phyloP scores from a whole-genome alignment of 116 monocot genomes.

The Iris pallida region DNA sequence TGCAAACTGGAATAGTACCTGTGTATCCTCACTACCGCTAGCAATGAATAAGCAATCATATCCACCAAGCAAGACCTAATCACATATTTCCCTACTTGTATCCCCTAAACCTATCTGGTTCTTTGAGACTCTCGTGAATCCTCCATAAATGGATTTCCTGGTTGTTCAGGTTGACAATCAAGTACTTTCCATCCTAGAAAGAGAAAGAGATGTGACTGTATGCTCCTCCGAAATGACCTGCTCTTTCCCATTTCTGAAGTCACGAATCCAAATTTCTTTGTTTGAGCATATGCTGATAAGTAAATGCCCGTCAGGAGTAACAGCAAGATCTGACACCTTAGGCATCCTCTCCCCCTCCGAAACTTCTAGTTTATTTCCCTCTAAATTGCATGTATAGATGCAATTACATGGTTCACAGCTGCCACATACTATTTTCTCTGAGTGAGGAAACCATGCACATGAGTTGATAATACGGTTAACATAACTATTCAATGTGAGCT shows the following conservation, averaged over 20 bases:
- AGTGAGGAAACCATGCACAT: constrained; percentile 74
- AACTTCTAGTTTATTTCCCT: constrained; percentile 54
- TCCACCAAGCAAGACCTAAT: constrained; percentile 80
- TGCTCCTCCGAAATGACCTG: constrained; percentile 43
- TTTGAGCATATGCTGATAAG: constrained; percentile 54
- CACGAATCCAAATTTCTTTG: constrained; percentile 53
- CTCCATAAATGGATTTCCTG: constrained; percentile 73
- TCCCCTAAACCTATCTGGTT: constrained; percentile 42
- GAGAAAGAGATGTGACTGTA: constrained; percentile 53
- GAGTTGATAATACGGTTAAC: constrained; percentile 34
- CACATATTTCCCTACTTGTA: constrained; percentile 62
- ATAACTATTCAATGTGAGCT: constrained; percentile 23
- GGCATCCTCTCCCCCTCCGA: constrained; percentile 78
- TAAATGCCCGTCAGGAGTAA: constrained; percentile 51
- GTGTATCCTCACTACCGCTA: constrained; percentile 70
- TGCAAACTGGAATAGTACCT: constrained; percentile 28
- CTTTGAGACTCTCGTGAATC: constrained; percentile 11
- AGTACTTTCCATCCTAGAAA: constrained; percentile 57
- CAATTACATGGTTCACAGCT: constrained; percentile 49
- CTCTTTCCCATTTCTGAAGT: constrained; percentile 44
- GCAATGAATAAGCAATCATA: constrained; percentile 55
- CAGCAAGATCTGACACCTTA: constrained; percentile 55
- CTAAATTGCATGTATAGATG: constrained; percentile 53
- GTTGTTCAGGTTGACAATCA: constrained; percentile 74
- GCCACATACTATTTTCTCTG: constrained; percentile 59